Evolutionary conservation across 768 basidiomycete genomes (phyloP), one percentile per base, ranked within the genome.

Genomic region (Panus rudis): DNA sequence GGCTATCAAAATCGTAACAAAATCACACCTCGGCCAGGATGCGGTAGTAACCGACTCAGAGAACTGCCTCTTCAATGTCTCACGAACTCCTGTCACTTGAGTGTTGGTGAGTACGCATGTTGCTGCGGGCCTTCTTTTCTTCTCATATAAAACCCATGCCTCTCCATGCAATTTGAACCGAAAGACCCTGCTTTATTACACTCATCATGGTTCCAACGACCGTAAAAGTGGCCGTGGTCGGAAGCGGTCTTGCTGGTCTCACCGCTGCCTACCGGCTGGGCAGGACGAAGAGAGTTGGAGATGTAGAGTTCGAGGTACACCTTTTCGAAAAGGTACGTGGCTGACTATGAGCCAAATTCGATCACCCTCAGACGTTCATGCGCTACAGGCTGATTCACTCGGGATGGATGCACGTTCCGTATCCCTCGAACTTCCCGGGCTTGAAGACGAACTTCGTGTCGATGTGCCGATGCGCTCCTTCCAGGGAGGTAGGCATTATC

Each of bases 391-490:
- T 4, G 50, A 68, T 1, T 52, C 64, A 23, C 59, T 87, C 8
- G 84, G 84, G 10, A 84, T 88, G 78, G 84, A 85, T 58, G 72
- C 78, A 4, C 68, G 76, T 12, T 81, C 76, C 0, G 65, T 78
- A 28, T 75, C 75, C 6, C 41, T 78, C 4, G 60, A 64, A 14
- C 56, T 62, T 28, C 62, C 64, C 4, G 66, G 58, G 4, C 46
- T 60, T 8, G 59, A 59, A 17, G 54, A 64, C 26, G 61, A 71
- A 38, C 76, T 75, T 70, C 64, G 77, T 42, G 68, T 88, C 3
- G 85, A 89, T 55, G 84, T 87, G 0, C 86, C 86, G 1, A 89
- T 89, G 86, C 65, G 86, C 30, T 79, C 79, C 1, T 88, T 89
- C 55, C 84, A 89, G 69, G 80, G 79, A 64, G 83, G 84, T 80